phyloP scores from a whole-genome alignment of 2,329 filamentous ascomycete genomes.

The Chaetothyriales sp. region DNA sequence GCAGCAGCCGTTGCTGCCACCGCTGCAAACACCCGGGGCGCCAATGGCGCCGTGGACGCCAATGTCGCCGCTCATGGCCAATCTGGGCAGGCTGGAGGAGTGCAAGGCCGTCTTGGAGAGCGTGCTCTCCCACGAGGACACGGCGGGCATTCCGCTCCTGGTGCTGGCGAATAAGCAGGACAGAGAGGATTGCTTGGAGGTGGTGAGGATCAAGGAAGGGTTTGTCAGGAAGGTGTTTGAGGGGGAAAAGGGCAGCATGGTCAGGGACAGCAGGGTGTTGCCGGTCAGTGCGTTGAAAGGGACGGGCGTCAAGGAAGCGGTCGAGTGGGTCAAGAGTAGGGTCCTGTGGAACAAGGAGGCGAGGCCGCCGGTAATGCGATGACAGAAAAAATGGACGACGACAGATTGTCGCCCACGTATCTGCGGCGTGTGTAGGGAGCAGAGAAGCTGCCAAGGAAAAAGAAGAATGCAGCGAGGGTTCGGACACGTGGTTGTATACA shows the following conservation, averaged over 20 bases:
- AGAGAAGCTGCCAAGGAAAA: not conserved
- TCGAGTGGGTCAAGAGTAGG: conserved; percentile 88
- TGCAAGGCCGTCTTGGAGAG: conserved; percentile 81
- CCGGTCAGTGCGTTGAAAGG: conserved; percentile 75
- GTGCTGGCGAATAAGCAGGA: conserved; percentile 97
- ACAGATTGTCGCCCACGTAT: not conserved
- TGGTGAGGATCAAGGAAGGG: conserved; percentile 92
- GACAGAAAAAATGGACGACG: conserved; percentile 20
- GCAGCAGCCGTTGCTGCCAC: not conserved
- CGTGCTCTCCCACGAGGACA: conserved; percentile 73
- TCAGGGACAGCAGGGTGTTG: conserved; percentile 80
- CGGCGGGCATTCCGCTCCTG: conserved; percentile 79
- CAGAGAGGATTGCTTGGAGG: conserved; percentile 91
- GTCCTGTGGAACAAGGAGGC: conserved; percentile 96
- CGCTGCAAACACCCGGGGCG: not conserved
- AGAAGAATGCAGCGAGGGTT: not conserved
- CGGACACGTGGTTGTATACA: not conserved
- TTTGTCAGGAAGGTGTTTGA: conserved; percentile 92
- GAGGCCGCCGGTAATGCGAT: conserved; percentile 85
- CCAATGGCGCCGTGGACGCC: conserved; percentile 25
- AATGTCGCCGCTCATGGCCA: conserved; percentile 23
- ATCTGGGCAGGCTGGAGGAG: conserved; percentile 59
- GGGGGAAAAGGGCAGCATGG: conserved; percentile 72
- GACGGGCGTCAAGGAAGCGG: conserved; percentile 77
- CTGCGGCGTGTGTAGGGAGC: too few species aligned